Percentiles rank a stretch among this genome's conserved stretches.
These are phyloP conservation scores for Aspergillus spinulosporus DNA, from an alignment of 2,329 filamentous ascomycete genomes.

Conservation along the genomic window DNA sequence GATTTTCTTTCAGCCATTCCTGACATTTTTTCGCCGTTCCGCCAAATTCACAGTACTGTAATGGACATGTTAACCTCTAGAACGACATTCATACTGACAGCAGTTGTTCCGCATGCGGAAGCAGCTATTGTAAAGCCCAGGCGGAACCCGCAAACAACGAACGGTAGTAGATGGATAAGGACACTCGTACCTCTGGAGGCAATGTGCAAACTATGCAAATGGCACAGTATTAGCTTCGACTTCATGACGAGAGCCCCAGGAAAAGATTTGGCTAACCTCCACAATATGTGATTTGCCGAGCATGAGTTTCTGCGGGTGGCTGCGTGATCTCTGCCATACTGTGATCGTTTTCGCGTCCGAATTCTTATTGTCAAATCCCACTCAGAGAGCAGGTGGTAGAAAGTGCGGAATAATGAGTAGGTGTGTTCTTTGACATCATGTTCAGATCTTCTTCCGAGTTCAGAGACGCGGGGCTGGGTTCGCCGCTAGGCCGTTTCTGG, in stretches of 20 bases:
- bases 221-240: neutral
- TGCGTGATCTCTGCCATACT: slow-evolving; percentile 39
- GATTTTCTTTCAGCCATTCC: slow-evolving; percentile 82
- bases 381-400: too few relatives aligned
- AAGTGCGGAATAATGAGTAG: neutral
- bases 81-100: neutral
- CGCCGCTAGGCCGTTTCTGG: neutral
- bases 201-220: slow-evolving; percentile 58
- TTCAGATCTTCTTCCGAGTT: neutral
- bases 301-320: slow-evolving; percentile 45
- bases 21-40: slow-evolving; percentile 95
- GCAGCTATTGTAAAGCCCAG: neutral
- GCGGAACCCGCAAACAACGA: slow-evolving; percentile 8
- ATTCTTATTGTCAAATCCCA: too few relatives aligned
- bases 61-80: slow-evolving; percentile 11
- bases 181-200: slow-evolving; percentile 62
- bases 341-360: neutral
- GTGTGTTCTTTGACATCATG: neutral
- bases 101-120: neutral
- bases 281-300: slow-evolving; percentile 62
- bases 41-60: slow-evolving; percentile 97
- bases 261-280: slow-evolving; percentile 50
- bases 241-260: neutral
- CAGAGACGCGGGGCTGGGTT: neutral
- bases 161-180: slow-evolving; percentile 28